Base-by-base conservation (phyloP, 306 rosid species). In the Cucumis cinereus region DNA sequence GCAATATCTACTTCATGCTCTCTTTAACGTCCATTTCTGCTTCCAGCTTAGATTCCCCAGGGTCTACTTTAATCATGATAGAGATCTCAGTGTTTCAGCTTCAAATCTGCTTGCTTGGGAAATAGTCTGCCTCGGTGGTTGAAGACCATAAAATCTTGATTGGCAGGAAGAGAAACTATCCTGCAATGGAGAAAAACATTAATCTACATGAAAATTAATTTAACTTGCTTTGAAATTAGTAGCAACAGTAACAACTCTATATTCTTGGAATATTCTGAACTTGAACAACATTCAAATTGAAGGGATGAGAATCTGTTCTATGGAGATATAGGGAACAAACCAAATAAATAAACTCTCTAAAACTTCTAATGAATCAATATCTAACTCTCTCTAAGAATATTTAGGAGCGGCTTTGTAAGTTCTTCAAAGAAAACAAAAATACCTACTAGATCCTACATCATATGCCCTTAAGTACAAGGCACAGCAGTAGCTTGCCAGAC, bases 91-190 rank as follows among this genome's bases (percentile, higher is more conserved):
- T 74, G 87, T 43, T 74, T 89, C 59, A 84, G 83, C 86, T 88
- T 87, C 90, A 83, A 30, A 74, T 85, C 89, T 79, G 79, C 56
- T 68, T 83, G 86, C 77, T 76, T 16, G 0, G 96, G 87, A 49
- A 85, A 84, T 26, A 79, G 86, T 76, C 79, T 88, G 82, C 95
- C 95, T 56, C 98, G 87, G 75, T 91, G 98, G 86, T 93, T 93
- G 88, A 93, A 93, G 83, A 84, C 84, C 93, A 91, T 89, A 72
- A 93, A 93, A 86, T 93, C 98, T 67, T 80, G 62, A 84, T 88
- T 93, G 79, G 74, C 87, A 16, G 93, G 96, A 75, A 91, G 86
- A 79, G 89, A 88, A 77, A 91, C 96, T 45, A 89, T 87, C 88
- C 97, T 91, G 90, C 85, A 84, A 64, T 76, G 62, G 84, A 75